phyloP scores from a whole-genome alignment of 371 early-diverging fungal genomes.

The Apophysomyces ossiformis region DNA sequence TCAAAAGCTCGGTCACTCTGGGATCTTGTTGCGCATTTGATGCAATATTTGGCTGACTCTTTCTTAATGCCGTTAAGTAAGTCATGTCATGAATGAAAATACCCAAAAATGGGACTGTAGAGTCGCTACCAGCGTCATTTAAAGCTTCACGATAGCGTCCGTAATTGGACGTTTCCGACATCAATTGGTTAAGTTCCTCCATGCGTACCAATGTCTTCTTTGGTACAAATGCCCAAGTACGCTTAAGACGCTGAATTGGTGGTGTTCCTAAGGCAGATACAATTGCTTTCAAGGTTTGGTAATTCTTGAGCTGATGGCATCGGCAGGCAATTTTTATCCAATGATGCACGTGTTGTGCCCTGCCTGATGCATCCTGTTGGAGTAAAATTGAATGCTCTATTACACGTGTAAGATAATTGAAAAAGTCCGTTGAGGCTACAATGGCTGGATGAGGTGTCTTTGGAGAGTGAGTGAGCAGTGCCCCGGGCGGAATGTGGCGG shows the following conservation, averaged over 20 bases:
- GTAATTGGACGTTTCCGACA: slow-evolving; percentile 77
- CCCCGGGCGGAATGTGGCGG: slow-evolving; percentile 61
- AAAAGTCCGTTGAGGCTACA: slow-evolving; percentile 76
- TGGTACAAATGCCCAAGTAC: slow-evolving; percentile 76
- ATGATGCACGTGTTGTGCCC: slow-evolving; percentile 66
- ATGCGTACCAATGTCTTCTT: slow-evolving; percentile 64
- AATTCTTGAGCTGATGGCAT: slow-evolving; percentile 67
- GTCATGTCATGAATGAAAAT: slow-evolving; percentile 81
- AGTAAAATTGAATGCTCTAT: slow-evolving; percentile 75
- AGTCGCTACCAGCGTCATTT: slow-evolving; percentile 36
- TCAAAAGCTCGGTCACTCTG: slow-evolving; percentile 52
- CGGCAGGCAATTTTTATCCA: slow-evolving; percentile 78
- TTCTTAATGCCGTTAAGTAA: slow-evolving; percentile 65
- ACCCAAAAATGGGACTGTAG: slow-evolving; percentile 79
- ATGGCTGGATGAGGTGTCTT: slow-evolving; percentile 69
- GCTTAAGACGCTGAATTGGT: slow-evolving; percentile 73
- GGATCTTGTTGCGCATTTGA: slow-evolving; percentile 44
- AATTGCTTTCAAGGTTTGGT: slow-evolving; percentile 77
- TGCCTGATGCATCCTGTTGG: slow-evolving; percentile 61
- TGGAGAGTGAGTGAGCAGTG: slow-evolving; percentile 68
- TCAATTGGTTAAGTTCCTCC: slow-evolving; percentile 56
- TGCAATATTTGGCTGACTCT: slow-evolving; percentile 38
- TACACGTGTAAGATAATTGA: slow-evolving; percentile 79
- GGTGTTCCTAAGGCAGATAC: slow-evolving; percentile 75
- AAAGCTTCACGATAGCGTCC: slow-evolving; percentile 66